phyloP scores from a whole-genome alignment of 208 protist genomes.

The Trypanosoma congolense region DNA sequence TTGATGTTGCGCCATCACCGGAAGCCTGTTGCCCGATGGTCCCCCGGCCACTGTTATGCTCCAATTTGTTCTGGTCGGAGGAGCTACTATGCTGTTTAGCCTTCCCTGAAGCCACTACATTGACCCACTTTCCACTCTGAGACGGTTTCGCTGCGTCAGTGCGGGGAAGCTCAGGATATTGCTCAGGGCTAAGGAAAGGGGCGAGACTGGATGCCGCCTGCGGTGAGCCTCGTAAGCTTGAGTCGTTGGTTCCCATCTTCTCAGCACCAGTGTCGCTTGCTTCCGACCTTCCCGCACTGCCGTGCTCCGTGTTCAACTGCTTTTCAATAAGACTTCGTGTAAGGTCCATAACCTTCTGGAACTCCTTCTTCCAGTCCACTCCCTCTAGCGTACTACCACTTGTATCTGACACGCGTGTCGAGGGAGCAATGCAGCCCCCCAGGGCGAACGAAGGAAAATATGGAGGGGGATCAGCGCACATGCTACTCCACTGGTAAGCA shows the following conservation, averaged over 20 bases:
- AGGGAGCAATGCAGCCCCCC: not conserved
- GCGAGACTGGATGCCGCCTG: constrained; percentile 3
- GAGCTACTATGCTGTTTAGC: constrained; percentile 2
- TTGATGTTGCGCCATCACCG: not conserved
- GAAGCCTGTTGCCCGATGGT: not conserved
- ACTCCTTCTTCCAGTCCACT: constrained; percentile 69
- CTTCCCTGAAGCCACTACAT: constrained; percentile 20
- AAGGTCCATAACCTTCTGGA: constrained; percentile 63
- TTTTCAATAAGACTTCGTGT: constrained; percentile 60
- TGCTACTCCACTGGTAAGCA: not conserved
- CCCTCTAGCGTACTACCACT: constrained; percentile 12
- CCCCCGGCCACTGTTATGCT: not conserved
- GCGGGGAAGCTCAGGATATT: constrained; percentile 14
- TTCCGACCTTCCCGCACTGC: constrained; percentile 16
- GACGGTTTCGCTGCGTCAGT: constrained; percentile 21
- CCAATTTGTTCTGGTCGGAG: not conserved
- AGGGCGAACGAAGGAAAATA: constrained; percentile 25
- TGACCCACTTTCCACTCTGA: constrained; percentile 36
- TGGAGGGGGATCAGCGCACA: constrained; percentile 9
- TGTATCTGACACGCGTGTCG: not conserved
- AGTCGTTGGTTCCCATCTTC: not conserved
- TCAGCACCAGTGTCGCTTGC: not conserved
- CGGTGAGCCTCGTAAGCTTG: not conserved
- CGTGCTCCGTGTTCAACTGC: constrained; percentile 41
- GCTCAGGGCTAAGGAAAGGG: not conserved